Evolutionary conservation across 1,284 basidiomycete species (phyloP).

Genomic region (Rhodotorula sp.): DNA sequence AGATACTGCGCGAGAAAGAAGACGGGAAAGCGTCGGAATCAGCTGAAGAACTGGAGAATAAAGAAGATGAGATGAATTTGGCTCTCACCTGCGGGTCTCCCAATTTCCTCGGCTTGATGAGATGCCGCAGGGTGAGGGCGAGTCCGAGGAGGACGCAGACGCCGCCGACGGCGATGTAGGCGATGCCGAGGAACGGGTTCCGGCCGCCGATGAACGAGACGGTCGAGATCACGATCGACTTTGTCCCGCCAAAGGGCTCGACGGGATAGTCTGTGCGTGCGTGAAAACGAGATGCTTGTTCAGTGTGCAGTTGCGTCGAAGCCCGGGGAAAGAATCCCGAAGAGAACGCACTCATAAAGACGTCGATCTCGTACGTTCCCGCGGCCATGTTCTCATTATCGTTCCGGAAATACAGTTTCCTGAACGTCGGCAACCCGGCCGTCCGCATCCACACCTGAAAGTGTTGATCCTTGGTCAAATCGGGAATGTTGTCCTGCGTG

Average conservation of each 20-base stretch:
- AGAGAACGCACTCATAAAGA: slow-evolving; percentile 73
- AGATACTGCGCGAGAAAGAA: slow-evolving; percentile 12
- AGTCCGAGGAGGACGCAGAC: slow-evolving; percentile 85
- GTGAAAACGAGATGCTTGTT: neutral
- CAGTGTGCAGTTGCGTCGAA: neutral
- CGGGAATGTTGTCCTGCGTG: slow-evolving; percentile 64
- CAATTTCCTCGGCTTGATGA: slow-evolving; percentile 83
- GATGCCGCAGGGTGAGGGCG: slow-evolving; percentile 82
- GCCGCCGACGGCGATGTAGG: slow-evolving; percentile 84
- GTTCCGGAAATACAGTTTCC: slow-evolving; percentile 92
- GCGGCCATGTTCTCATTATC: slow-evolving; percentile 69
- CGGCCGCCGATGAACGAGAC: slow-evolving; percentile 98
- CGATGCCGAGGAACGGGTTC: slow-evolving; percentile 95
- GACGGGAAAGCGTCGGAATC: no score
- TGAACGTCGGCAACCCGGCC: slow-evolving; percentile 92
- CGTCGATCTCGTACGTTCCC: slow-evolving; percentile 73
- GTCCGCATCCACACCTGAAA: slow-evolving; percentile 99
- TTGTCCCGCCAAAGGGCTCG: slow-evolving; percentile 84
- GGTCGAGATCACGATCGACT: slow-evolving; percentile 93
- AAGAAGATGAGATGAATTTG: no score
- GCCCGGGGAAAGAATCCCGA: neutral
- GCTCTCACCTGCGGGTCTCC: slow-evolving; percentile 33
- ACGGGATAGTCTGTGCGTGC: slow-evolving; percentile 83
- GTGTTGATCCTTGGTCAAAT: slow-evolving; percentile 78
- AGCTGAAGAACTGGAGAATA: no score